phyloP scores from a whole-genome alignment of 179 eudicot species.

The Beta macrorhiza region DNA sequence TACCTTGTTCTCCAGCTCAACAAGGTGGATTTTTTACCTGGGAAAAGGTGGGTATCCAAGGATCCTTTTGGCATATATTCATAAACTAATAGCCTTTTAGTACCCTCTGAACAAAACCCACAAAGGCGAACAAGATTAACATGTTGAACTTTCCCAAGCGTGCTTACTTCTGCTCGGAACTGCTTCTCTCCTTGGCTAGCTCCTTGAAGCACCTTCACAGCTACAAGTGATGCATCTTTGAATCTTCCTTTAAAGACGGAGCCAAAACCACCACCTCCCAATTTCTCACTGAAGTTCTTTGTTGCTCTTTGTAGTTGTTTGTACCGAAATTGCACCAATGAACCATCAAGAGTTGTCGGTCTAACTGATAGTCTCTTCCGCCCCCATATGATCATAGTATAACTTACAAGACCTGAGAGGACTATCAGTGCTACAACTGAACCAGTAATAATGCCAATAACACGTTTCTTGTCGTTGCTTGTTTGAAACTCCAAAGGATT shows the following conservation, averaged over 20 bases:
- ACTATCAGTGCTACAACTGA: background rate
- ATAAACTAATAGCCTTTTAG: constrained; percentile 11
- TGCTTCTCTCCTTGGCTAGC: constrained; percentile 19
- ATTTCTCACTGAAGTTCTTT: background rate
- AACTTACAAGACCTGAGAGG: background rate
- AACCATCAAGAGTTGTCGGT: background rate
- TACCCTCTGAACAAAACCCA: constrained; percentile 13
- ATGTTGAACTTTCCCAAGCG: constrained; percentile 16
- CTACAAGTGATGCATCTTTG: background rate
- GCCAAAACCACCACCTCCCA: constrained; percentile 11
- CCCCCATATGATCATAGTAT: background rate
- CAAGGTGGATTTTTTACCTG: background rate
- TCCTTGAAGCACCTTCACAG: constrained; percentile 7
- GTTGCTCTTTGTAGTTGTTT: constrained; percentile 6
- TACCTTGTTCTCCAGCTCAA: constrained; percentile 2
- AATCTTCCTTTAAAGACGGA: constrained; percentile 10
- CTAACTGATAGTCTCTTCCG: background rate
- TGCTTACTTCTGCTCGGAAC: constrained; percentile 14
- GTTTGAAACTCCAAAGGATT: constrained; percentile 5
- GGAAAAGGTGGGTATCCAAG: constrained; percentile 6
- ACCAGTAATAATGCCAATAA: background rate
- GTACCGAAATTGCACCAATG: constrained; percentile 1
- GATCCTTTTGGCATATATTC: constrained; percentile 16
- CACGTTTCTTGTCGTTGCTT: background rate
- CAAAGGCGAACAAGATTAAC: constrained; percentile 15